A percentile compares a stretch with the other conserved stretches of the same genome.
phyloP scores from a whole-genome alignment of 2,329 filamentous ascomycete species.

The Exophiala viscosa region DNA sequence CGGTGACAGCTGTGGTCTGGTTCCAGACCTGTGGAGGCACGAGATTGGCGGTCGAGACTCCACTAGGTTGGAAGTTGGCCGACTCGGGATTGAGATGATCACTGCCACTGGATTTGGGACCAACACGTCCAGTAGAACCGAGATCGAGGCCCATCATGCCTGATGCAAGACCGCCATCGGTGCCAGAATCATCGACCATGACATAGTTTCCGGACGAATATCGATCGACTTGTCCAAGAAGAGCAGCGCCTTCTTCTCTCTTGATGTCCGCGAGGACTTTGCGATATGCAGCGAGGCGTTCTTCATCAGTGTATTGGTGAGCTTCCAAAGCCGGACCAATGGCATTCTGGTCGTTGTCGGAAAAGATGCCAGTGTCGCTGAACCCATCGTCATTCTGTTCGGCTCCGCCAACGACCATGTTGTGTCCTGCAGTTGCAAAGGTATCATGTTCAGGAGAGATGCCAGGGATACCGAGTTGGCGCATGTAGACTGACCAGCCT shows the following conservation, averaged over 20 bases:
- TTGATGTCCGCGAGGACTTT: constrained; percentile 2
- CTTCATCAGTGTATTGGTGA: not conserved
- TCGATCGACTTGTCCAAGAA: not conserved
- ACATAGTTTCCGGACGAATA: not conserved
- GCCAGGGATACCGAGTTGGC: constrained; percentile 2
- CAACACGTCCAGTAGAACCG: not conserved
- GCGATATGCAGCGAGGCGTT: not conserved
- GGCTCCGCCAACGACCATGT: not conserved
- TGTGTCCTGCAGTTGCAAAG: not conserved
- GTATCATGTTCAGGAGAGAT: not conserved
- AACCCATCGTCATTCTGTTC: not conserved
- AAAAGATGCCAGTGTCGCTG: constrained; percentile 2
- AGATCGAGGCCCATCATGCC: not conserved
- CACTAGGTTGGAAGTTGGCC: not conserved
- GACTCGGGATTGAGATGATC: not conserved
- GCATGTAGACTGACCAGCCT: constrained; percentile 17
- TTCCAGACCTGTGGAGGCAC: not conserved
- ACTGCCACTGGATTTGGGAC: not conserved
- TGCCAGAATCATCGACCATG: not conserved
- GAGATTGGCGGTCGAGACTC: not conserved
- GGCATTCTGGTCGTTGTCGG: not conserved
- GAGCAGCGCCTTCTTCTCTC: not conserved
- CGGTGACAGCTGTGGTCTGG: not conserved
- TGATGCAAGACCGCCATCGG: not conserved
- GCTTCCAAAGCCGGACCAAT: not conserved